Conservation (phyloP, 306 rosid species). For the Gastrolobium villosum region DNA sequence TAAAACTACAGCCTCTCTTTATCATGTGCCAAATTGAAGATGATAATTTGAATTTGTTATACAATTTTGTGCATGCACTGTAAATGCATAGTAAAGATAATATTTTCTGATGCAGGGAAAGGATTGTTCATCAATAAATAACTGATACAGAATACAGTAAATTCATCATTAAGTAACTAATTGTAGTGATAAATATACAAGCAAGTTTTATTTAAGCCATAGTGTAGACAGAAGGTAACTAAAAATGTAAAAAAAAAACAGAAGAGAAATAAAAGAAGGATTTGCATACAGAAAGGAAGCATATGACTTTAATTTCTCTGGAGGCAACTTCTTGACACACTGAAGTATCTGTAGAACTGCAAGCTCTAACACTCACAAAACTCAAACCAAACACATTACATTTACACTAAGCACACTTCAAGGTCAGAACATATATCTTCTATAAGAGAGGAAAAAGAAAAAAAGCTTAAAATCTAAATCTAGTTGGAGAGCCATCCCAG, state of each 20-base stretch:
- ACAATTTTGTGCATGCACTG: neutral
- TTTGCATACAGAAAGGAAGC: conserved; percentile 26
- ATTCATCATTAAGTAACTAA: neutral
- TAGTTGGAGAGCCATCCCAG: conserved; percentile 46
- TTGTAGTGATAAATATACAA: neutral
- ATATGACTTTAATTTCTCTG: conserved; percentile 45
- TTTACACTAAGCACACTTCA: conserved; percentile 57
- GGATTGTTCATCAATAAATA: neutral
- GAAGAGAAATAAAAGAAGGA: neutral
- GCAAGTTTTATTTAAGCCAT: conserved; percentile 3
- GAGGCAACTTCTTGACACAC: conserved; percentile 45
- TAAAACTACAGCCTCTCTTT: neutral
- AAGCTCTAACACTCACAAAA: conserved; percentile 46
- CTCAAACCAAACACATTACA: conserved; percentile 53
- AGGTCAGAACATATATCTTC: conserved; percentile 51
- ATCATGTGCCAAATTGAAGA: neutral
- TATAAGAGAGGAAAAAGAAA: neutral
- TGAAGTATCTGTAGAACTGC: conserved; percentile 43
- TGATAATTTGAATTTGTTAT: conserved; percentile 32
- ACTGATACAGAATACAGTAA: neutral
- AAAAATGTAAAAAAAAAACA: neutral
- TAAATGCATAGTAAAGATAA: neutral
- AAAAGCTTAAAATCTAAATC: conserved; percentile 43
- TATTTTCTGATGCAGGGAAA: neutral
- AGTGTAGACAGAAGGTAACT: neutral